These are phyloP conservation scores for Pleurotus eryngii DNA, from an alignment of 768 basidiomycete genomes.

Conservation along the genomic window DNA sequence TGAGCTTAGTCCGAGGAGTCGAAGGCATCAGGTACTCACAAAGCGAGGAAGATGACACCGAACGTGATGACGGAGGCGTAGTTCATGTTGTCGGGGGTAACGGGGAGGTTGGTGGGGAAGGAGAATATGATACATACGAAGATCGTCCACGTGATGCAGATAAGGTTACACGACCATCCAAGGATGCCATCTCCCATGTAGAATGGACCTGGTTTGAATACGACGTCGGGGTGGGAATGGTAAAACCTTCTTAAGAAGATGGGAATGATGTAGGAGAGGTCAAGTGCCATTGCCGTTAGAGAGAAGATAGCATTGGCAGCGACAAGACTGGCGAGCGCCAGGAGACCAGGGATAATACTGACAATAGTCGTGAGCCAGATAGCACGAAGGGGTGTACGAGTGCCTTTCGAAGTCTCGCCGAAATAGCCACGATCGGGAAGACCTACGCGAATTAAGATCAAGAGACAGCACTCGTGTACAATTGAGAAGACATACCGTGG, in stretches of 20 bases:
- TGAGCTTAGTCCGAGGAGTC: slow-evolving; percentile 1
- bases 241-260: slow-evolving; percentile 71
- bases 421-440: slow-evolving; percentile 80
- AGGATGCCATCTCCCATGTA: slow-evolving; percentile 72
- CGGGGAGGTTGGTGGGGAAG: slow-evolving; percentile 65
- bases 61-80: slow-evolving; percentile 70
- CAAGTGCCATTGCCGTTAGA: slow-evolving; percentile 74
- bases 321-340: slow-evolving; percentile 73
- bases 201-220: slow-evolving; percentile 84
- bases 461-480: background rate
- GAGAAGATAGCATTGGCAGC: slow-evolving; percentile 83
- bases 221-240: slow-evolving; percentile 73
- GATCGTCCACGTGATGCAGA: slow-evolving; percentile 67
- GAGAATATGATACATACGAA: slow-evolving; percentile 73
- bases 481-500: slow-evolving; percentile 40
- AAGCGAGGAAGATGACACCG: slow-evolving; percentile 50
- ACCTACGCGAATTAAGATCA: slow-evolving; percentile 30
- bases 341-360: slow-evolving; percentile 65
- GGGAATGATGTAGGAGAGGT: slow-evolving; percentile 74
- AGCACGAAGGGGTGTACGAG: slow-evolving; percentile 73
- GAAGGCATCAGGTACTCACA: slow-evolving; percentile 31
- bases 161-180: slow-evolving; percentile 57
- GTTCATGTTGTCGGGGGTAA: slow-evolving; percentile 74
- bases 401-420: slow-evolving; percentile 57
- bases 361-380: slow-evolving; percentile 71